phyloP scores from a whole-genome alignment of 164 flowering plant species.

The Vitis vinifera region ASM3070453v1 NC_081808.1:4611501-4612000 shows the following conservation, averaged over 20 bases:
- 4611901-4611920: no score
- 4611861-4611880: not conserved
- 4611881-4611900: not conserved
- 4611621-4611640: not conserved
- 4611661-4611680: constrained; percentile 45
- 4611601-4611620: constrained; percentile 27
- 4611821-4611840: constrained; percentile 11
- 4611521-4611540: constrained; percentile 38
- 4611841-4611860: constrained; percentile 22
- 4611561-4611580: constrained; percentile 21
- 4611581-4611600: not conserved
- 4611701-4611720: constrained; percentile 10
- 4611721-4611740: constrained; percentile 1
- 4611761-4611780: not conserved
- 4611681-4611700: constrained; percentile 25
- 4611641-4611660: constrained; percentile 3
- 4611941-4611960: no score
- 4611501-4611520: no score
- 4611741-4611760: constrained; percentile 16
- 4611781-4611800: no score
- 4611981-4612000: no score
- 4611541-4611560: constrained; percentile 1
- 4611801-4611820: not conserved
- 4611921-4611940: no score
- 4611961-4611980: no score